phyloP scores from a whole-genome alignment of 306 rosid genomes.

The Neltuma alba region DNA sequence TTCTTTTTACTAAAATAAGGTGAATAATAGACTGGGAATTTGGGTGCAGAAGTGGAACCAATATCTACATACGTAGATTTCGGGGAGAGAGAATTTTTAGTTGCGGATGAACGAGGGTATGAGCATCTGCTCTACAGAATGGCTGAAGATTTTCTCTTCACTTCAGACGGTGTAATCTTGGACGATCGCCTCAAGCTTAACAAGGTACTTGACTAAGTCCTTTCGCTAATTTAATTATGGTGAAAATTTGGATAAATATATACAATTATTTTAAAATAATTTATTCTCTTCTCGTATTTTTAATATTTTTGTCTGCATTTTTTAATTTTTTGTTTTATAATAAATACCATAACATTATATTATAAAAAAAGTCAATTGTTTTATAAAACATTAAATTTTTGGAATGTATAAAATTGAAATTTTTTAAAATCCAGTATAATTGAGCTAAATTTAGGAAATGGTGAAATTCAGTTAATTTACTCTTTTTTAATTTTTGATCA shows the following conservation, averaged over 20 bases:
- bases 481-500: background rate
- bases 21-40: constrained; percentile 24
- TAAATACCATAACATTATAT: no score
- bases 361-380: background rate
- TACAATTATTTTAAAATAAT: background rate
- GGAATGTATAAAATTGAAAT: background rate
- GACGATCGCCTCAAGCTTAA: constrained; percentile 68
- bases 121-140: constrained; percentile 60
- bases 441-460: background rate
- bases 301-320: no score
- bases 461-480: background rate
- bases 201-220: constrained; percentile 44
- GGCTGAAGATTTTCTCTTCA: constrained; percentile 62
- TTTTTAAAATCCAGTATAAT: background rate
- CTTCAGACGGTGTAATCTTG: constrained; percentile 62
- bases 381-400: background rate
- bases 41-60: constrained; percentile 75
- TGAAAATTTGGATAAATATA: background rate
- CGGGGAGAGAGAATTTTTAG: constrained; percentile 68
- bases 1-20: background rate
- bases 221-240: background rate
- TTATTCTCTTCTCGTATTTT: background rate
- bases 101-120: constrained; percentile 75
- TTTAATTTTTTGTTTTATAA: background rate
- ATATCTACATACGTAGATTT: constrained; percentile 62